Evolutionary conservation across 495 filamentous ascomycete genomes (phyloP).

Genomic region (Tuber umbilicatum): DNA sequence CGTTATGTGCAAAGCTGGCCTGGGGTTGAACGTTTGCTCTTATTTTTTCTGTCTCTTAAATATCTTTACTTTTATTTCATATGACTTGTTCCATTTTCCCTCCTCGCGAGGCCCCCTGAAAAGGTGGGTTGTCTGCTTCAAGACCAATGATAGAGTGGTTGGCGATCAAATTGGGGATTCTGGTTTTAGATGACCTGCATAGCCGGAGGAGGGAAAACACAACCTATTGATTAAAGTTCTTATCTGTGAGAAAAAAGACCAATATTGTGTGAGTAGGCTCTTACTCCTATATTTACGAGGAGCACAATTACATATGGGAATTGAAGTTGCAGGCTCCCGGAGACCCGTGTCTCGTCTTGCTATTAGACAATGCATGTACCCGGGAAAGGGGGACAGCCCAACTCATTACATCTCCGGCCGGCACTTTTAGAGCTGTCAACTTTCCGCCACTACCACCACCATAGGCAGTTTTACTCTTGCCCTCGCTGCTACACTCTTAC

Average conservation of each 20-base stretch:
- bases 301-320: constrained; percentile 25
- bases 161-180: constrained; percentile 5
- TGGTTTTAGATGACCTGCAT: background rate
- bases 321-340: constrained; percentile 32
- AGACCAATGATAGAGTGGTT: constrained; percentile 26
- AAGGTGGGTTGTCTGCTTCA: constrained; percentile 26
- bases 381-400: constrained; percentile 23
- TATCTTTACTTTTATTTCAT: constrained; percentile 34
- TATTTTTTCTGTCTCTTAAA: constrained; percentile 11
- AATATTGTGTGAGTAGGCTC: constrained; percentile 36
- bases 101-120: constrained; percentile 10
- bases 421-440: constrained; percentile 36
- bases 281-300: constrained; percentile 33
- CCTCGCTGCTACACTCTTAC: background rate
- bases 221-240: constrained; percentile 37
- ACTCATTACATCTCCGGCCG: constrained; percentile 16
- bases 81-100: background rate
- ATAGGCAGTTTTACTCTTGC: constrained; percentile 19
- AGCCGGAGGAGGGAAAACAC: constrained; percentile 16
- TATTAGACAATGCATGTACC: constrained; percentile 33
- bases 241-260: constrained; percentile 33
- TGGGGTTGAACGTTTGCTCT: constrained; percentile 39
- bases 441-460: constrained; percentile 16
- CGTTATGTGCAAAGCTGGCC: constrained; percentile 32
- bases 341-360: constrained; percentile 32